phyloP scores from a whole-genome alignment of 2,329 filamentous ascomycete genomes.

The Fusarium staphyleae region DNA sequence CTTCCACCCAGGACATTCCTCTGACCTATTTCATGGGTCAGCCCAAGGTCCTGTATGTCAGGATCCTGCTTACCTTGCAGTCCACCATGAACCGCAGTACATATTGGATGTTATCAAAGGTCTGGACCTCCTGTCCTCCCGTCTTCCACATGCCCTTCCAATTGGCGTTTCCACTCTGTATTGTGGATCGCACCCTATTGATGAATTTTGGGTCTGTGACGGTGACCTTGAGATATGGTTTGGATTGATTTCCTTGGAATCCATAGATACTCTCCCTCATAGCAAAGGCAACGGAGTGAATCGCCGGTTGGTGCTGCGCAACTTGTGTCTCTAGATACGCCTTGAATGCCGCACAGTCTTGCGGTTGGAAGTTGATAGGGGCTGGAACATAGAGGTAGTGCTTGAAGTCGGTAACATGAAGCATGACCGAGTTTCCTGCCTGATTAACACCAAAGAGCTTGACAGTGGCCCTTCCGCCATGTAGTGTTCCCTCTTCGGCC shows the following conservation, averaged over 20 bases:
- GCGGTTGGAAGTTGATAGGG: constrained; percentile 78
- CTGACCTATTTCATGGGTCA: constrained; percentile 64
- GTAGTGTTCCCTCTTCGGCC: constrained; percentile 83
- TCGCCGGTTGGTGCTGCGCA: constrained; percentile 74
- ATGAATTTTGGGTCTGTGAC: constrained; percentile 90
- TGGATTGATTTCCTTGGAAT: constrained; percentile 92
- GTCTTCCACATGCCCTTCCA: constrained; percentile 90
- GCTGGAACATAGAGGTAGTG: constrained; percentile 96
- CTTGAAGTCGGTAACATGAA: constrained; percentile 94
- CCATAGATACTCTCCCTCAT: constrained; percentile 92
- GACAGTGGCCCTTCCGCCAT: constrained; percentile 77
- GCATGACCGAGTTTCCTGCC: constrained; percentile 85
- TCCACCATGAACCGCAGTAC: constrained; percentile 98
- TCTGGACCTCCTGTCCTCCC: constrained; percentile 75
- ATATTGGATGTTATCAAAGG: constrained; percentile 96
- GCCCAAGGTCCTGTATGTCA: not conserved
- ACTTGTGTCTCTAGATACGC: constrained; percentile 81
- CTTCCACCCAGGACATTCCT: constrained; percentile 98
- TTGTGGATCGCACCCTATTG: constrained; percentile 73
- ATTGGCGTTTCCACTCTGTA: constrained; percentile 81
- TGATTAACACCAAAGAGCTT: constrained; percentile 93
- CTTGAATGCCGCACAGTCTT: constrained; percentile 81
- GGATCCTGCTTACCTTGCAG: constrained; percentile 68
- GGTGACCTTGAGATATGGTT: constrained; percentile 91
- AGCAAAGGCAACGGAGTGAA: constrained; percentile 81